Evolutionary conservation across 192 early-diverging fungal species (phyloP), one percentile per base, ranked within the genome.

Genomic region (Geranomyces variabilis): DNA sequence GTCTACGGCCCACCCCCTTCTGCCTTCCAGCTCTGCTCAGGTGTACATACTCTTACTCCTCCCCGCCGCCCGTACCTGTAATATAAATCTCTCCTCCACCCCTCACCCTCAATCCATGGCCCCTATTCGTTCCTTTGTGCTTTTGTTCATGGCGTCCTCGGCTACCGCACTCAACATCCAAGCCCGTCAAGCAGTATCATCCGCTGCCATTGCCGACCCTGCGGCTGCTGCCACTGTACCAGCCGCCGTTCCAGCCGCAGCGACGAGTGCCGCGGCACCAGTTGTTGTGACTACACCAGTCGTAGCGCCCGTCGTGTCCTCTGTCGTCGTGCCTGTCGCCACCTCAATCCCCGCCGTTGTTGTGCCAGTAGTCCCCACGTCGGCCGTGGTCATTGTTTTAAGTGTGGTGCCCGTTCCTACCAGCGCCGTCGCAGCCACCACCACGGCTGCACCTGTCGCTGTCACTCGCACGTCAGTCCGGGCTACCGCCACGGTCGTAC

Each of bases 91-190:
- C 51, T 55, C 51, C 51, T 55, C 14, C 51, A 4, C 3, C 21
- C 3, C 36, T 10, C 36, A 7, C 36, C 36, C 36, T 53, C 51
- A 17, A 8, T 53, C 51, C 51, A 60, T 60, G 58, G 58, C 58
- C 24, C 58, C 58, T 33, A 19, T 60, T 26, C 8, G 12, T 33
- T 19, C 58, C 58, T 29, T 60, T 33, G 58, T 26, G 58, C 8
- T 60, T 17, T 29, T 60, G 21, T 19, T 60, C 58, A 19, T 60
- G 24, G 29, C 29, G 5, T 60, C 58, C 29, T 60, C 58, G 5
- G 58, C 58, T 7, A 33, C 28, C 31, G 58, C 58, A 7, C 31
- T 33, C 58, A 60, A 60, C 17, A 26, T 60, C 19, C 17, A 60
- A 7, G 21, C 22, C 17, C 58, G 58, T 60, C 58, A 60, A 55